Conservation (phyloP, 2,329 filamentous ascomycete genomes). For the Juglanconis sp. region DNA sequence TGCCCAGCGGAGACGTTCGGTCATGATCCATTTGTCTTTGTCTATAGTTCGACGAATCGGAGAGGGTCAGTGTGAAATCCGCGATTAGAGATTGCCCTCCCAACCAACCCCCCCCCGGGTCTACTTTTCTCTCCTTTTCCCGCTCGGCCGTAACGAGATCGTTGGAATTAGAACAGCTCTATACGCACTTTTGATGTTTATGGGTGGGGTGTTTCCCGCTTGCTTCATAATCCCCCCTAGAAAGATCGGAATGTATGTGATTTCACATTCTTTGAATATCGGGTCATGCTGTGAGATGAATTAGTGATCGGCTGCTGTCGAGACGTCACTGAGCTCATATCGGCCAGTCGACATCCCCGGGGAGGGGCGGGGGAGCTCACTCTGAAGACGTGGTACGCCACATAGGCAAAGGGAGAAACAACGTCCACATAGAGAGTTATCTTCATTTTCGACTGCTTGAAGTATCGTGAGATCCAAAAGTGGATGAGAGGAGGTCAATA, state of each 20-base stretch:
- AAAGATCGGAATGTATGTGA: slow-evolving; percentile 36
- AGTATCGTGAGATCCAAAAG: no score
- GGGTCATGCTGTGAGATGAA: slow-evolving; percentile 3
- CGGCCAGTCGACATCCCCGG: not conserved
- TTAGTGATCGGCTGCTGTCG: not conserved
- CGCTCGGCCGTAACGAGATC: no score
- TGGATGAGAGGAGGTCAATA: no score
- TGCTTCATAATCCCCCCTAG: slow-evolving; percentile 36
- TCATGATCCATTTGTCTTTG: slow-evolving; percentile 35
- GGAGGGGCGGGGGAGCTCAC: slow-evolving; percentile 25
- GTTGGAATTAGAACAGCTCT: no score
- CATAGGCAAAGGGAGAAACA: slow-evolving; percentile 38
- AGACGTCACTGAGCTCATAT: not conserved
- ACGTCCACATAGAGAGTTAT: slow-evolving; percentile 38
- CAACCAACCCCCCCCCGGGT: no score
- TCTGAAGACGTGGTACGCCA: slow-evolving; percentile 35
- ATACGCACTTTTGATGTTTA: slow-evolving; percentile 34
- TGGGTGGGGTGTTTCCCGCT: slow-evolving; percentile 34
- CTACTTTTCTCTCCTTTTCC: no score
- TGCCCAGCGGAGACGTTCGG: slow-evolving; percentile 34
- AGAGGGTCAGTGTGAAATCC: no score
- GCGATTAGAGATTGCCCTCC: no score
- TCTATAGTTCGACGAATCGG: slow-evolving; percentile 23
- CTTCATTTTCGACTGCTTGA: slow-evolving; percentile 18
- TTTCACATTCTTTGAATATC: slow-evolving; percentile 17